Evolutionary conservation across 1,139 yeast genomes (phyloP).

Genomic region (Saccharomycopsis hybrid): DNA sequence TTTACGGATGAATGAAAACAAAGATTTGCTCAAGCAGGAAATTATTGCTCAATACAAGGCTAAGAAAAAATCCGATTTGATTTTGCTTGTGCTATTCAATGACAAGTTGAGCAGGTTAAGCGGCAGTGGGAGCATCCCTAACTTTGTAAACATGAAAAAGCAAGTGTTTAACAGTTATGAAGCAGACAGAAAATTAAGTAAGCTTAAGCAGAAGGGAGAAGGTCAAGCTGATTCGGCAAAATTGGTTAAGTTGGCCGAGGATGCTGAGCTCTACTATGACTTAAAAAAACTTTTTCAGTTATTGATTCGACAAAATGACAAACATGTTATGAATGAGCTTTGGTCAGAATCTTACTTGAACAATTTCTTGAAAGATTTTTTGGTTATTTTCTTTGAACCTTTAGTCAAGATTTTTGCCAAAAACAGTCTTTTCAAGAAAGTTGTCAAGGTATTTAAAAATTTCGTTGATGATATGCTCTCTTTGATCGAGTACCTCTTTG

Average conservation of each 20-base stretch:
- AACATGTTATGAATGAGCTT: constrained; percentile 11
- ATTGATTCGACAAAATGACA: constrained; percentile 15
- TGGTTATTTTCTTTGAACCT: constrained; percentile 19
- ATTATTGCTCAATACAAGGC: background rate
- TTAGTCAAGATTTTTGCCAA: constrained; percentile 16
- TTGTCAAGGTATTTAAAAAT: constrained; percentile 15
- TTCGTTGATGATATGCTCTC: constrained; percentile 18
- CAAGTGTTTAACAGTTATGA: background rate
- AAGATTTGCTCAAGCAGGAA: constrained; percentile 1
- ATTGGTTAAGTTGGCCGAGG: background rate
- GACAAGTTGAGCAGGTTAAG: background rate
- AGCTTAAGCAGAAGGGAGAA: background rate
- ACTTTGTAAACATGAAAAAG: background rate
- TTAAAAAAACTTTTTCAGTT: constrained; percentile 15
- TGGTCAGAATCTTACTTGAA: constrained; percentile 20
- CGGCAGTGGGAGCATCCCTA: background rate
- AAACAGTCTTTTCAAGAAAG: constrained; percentile 10
- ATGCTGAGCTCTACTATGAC: constrained; percentile 7
- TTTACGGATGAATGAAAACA: constrained; percentile 8
- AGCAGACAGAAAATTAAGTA: background rate
- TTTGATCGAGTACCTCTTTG: constrained; percentile 17
- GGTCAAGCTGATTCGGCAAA: background rate
- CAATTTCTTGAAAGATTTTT: constrained; percentile 18
- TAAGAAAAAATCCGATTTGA: constrained; percentile 1
- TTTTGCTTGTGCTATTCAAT: background rate